These are phyloP conservation scores for Aspergillus sclerotiicarbonarius DNA, from an alignment of 495 filamentous ascomycete genomes.

Conservation along the genomic window DNA sequence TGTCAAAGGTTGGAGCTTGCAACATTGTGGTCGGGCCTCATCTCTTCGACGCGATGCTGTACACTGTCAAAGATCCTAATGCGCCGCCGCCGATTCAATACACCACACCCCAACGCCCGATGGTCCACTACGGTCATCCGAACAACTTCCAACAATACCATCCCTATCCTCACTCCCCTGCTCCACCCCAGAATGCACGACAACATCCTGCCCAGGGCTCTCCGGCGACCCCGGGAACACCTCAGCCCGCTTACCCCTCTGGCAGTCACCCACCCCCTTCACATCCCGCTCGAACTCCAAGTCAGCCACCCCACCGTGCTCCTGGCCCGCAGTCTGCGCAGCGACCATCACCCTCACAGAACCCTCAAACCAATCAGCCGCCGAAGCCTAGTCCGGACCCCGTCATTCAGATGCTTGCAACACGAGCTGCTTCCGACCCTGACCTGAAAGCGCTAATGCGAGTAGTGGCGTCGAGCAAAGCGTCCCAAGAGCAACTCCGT, in stretches of 20 bases:
- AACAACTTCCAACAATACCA: conserved; percentile 50
- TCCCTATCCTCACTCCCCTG: conserved; percentile 44
- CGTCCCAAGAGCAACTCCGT: conserved; percentile 73
- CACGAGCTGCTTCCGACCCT: conserved; percentile 78
- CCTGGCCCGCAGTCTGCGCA: conserved; percentile 32
- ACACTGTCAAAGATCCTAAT: conserved; percentile 71
- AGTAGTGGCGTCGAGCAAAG: conserved; percentile 85
- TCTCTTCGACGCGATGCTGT: conserved; percentile 83
- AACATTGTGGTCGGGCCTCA: conserved; percentile 88
- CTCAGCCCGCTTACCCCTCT: conserved; percentile 20
- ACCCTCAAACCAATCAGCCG: conserved; percentile 37
- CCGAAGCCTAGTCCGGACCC: conserved; percentile 70
- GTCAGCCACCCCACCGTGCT: conserved; percentile 28
- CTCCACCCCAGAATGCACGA: conserved; percentile 34
- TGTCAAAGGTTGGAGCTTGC: conserved; percentile 77
- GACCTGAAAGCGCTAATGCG: conserved; percentile 96
- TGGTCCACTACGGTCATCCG: conserved; percentile 70
- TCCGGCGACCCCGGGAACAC: conserved; percentile 15
- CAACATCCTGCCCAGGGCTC: conserved; percentile 21
- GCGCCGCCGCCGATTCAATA: conserved; percentile 49
- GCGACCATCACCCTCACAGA: conserved; percentile 32
- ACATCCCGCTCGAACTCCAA: conserved; percentile 25
- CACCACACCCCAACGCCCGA: conserved; percentile 52
- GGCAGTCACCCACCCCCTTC: conserved; percentile 27
- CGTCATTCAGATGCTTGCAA: conserved; percentile 91